Evolutionary conservation across 2,329 filamentous ascomycete species (phyloP), one percentile per base, ranked within the genome.

Genomic region (Tricladium varicosporioides): DNA sequence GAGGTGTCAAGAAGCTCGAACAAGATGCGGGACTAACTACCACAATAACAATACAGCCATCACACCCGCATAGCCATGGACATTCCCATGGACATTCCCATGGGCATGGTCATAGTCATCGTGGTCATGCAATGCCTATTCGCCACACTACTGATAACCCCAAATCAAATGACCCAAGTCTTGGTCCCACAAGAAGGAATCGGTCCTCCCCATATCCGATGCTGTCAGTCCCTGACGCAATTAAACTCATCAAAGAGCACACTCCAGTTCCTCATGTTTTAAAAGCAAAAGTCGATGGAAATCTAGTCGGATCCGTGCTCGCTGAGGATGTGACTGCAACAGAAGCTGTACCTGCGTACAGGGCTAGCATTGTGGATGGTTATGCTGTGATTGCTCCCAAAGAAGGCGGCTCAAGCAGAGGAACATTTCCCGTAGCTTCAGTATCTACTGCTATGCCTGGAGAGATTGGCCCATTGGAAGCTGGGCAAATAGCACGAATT

Each of bases 331-430:
- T 99, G 19, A 82, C 78, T 42, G 91, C 94, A 0, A 75, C 75
- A 3, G 93, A 97, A 70, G 84, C 88, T 7, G 94, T 99, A 0
- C 94, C 94, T 0, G 94, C 93, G 0, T 99, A 96, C 74, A 81
- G 92, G 57, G 94, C 94, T 15, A 97, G 93, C 69, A 97, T 97
- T 43, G 94, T 99, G 0, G 94, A 99, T 71, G 94, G 94, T 1
- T 99, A 99, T 69, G 94, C 94, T 2, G 83, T 96, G 0, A 85
- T 92, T 40, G 87, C 84, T 5, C 80, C 81, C 53, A 75, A 76
- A 31, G 78, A 84, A 43, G 84, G 81, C 1, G 70, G 70, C 0
- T 84, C 81, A 49, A 82, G 90, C 49, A 90, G 88, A 65, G 92
- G 93, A 0, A 75, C 87, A 0, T 97, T 94, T 68, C 92, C 93